These are phyloP conservation scores for Colletotrichum sp. DNA, from an alignment of 2,329 filamentous ascomycete species.

Conservation along the genomic window DNA sequence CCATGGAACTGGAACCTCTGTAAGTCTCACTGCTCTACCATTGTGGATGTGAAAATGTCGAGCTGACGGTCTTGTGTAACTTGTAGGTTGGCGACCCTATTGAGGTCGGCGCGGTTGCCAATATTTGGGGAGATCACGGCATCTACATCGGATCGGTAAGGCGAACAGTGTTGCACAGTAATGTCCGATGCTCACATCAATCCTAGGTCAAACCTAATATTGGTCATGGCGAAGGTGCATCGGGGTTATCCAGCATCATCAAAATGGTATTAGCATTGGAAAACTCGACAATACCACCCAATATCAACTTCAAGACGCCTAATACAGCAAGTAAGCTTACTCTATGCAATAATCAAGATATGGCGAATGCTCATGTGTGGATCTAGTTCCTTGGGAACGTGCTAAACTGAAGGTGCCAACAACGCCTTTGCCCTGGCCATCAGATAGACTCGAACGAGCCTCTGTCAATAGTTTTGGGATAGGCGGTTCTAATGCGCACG, in stretches of 20 bases:
- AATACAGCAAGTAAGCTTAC: constrained; percentile 27
- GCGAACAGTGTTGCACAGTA: fast-evolving
- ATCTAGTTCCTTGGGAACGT: constrained; percentile 22
- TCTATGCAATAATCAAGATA: no score
- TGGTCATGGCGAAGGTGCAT: constrained; percentile 49
- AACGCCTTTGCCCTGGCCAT: constrained; percentile 34
- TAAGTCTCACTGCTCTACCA: constrained; percentile 33
- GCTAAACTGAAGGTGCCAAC: constrained; percentile 33
- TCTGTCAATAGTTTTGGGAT: constrained; percentile 38
- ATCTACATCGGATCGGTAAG: constrained; percentile 30
- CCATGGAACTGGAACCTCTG: constrained; percentile 43
- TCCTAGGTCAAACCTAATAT: constrained; percentile 39
- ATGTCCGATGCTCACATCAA: neutral
- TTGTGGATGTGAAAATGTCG: neutral
- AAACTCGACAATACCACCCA: constrained; percentile 40
- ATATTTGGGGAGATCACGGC: constrained; percentile 29
- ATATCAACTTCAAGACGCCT: constrained; percentile 37
- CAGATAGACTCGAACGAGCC: constrained; percentile 24
- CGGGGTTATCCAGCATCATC: constrained; percentile 45
- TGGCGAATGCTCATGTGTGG: neutral
- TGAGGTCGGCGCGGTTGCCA: constrained; percentile 37
- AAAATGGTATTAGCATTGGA: constrained; percentile 48
- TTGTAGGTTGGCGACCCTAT: constrained; percentile 52
- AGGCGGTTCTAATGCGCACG: constrained; percentile 40
- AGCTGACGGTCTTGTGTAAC: neutral